Evolutionary conservation across 1,284 basidiomycete genomes (phyloP), one percentile per base, ranked within the genome.

Genomic region (Cutaneotrichosporon sp.): DNA sequence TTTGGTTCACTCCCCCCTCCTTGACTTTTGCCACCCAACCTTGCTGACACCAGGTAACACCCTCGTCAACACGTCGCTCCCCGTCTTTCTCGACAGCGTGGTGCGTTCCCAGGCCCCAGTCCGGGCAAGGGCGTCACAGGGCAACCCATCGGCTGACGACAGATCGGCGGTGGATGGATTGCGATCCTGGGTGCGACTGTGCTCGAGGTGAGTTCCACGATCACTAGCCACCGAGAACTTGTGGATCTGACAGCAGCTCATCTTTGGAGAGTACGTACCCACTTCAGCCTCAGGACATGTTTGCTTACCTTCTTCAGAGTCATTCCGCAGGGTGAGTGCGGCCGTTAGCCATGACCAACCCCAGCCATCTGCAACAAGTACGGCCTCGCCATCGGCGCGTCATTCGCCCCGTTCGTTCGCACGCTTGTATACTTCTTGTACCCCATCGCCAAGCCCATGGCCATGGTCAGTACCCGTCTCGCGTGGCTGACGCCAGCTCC

Each of bases 31-130:
- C 45, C 22, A 20, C 43, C 20, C 22, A 16, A 13, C 14, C 14
- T n/a, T 18, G 31, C 64, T 72, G 62, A 69, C 33, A 29, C 10
- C 52, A 78, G 77, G 80, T 31, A 82, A 82, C 62, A 82, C 82
- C 27, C 75, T 83, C 51, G 81, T 82, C 63, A 83, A 82, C 67
- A 81, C 81, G 54, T 80, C 81, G n/a, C 69, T 82, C 34, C 82
- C 82, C 13, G 76, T 83, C 63, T 82, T 83, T 62, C 72, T 83
- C 34, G 77, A 79, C 62, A 68, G 67, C 3, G 71, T 79, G 25
- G 77, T 79, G 38, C 18, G 74, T 67, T 13, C 18, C 10, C 38
- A 16, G n/a, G n/a, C n/a, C n/a, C n/a, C n/a, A 13, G 22, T 9
- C 13, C 7, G 24, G 25, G 36, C 38, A n/a, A n/a, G n/a, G n/a